A percentile compares a stretch with the other conserved stretches of the same genome.
Conservation (phyloP, 2,329 filamentous ascomycete genomes). For the Pyrenochaeta sp. region DNA sequence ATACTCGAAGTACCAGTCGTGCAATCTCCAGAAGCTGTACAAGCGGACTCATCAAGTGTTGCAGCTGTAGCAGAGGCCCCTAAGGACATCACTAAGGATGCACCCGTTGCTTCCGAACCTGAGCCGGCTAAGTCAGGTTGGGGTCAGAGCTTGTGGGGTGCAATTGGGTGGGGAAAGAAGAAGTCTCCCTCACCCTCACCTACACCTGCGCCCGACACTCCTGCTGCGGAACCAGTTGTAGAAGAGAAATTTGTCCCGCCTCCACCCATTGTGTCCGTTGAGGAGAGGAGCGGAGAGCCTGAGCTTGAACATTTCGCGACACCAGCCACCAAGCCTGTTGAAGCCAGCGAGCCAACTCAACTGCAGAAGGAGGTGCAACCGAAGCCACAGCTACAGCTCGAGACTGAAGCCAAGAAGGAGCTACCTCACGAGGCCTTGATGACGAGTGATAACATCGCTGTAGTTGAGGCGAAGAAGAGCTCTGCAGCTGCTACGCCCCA, state of each 20-base stretch:
- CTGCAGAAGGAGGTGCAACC: neutral
- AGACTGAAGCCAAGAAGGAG: constrained; percentile 5
- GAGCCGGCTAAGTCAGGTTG: constrained; percentile 27
- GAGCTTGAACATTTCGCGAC: neutral
- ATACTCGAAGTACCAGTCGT: neutral
- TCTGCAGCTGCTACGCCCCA: constrained; percentile 10
- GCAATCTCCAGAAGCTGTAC: neutral
- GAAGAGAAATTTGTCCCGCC: constrained; percentile 5
- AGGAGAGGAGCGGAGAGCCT: constrained; percentile 11
- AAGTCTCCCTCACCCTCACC: constrained; percentile 24
- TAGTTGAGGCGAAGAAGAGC: neutral
- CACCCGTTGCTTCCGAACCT: constrained; percentile 5
- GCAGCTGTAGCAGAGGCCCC: neutral
- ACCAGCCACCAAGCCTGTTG: neutral
- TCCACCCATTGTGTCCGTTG: neutral
- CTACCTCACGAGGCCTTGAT: neutral
- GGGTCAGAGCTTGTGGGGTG: constrained; percentile 38
- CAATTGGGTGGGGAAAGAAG: constrained; percentile 46
- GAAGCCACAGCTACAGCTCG: constrained; percentile 7
- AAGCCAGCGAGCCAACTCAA: neutral
- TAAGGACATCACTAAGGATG: neutral
- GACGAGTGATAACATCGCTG: neutral
- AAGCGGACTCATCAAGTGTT: neutral
- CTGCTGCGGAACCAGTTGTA: neutral
- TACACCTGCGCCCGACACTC: constrained; percentile 6